Evolutionary conservation across 306 rosid species (phyloP).

Genomic region (Trichosanthes cucumerina): DNA sequence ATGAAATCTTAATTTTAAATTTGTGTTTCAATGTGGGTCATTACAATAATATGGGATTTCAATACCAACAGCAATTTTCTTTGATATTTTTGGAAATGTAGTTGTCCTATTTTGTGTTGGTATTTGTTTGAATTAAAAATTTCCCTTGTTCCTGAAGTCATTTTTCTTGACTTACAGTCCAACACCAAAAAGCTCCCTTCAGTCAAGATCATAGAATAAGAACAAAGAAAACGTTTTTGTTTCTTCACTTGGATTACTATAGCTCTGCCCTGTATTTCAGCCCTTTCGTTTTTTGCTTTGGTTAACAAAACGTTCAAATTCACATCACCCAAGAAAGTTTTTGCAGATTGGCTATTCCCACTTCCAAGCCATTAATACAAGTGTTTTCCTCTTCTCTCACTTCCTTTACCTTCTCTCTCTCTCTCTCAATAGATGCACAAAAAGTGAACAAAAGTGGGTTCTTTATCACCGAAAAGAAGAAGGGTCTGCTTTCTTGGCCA

Average conservation of each 20-base stretch:
- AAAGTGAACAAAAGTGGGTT: conserved; percentile 24
- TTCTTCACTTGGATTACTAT: conserved; percentile 17
- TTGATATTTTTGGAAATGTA: not conserved
- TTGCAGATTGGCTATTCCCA: conserved; percentile 10
- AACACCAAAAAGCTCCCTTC: not conserved
- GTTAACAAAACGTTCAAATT: conserved; percentile 45
- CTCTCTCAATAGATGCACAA: not conserved
- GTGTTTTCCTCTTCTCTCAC: conserved; percentile 8
- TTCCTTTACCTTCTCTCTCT: not conserved
- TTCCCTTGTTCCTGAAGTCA: not conserved
- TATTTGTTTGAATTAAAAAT: not conserved
- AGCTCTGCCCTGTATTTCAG: not conserved
- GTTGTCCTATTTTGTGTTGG: not conserved
- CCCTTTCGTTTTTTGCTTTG: not conserved
- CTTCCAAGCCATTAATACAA: conserved; percentile 22
- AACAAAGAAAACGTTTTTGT: conserved; percentile 63
- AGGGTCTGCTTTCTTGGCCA: conserved; percentile 30
- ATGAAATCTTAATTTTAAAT: not conserved
- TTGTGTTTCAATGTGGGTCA: not conserved
- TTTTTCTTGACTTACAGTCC: not conserved
- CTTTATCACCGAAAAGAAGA: conserved; percentile 29
- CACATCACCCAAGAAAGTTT: conserved; percentile 47
- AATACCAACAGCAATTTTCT: not conserved
- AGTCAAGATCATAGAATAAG: conserved; percentile 31
- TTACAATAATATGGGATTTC: not conserved